Base-by-base conservation (phyloP, 2,329 filamentous ascomycete species). In the Cercospora sesami region DNA sequence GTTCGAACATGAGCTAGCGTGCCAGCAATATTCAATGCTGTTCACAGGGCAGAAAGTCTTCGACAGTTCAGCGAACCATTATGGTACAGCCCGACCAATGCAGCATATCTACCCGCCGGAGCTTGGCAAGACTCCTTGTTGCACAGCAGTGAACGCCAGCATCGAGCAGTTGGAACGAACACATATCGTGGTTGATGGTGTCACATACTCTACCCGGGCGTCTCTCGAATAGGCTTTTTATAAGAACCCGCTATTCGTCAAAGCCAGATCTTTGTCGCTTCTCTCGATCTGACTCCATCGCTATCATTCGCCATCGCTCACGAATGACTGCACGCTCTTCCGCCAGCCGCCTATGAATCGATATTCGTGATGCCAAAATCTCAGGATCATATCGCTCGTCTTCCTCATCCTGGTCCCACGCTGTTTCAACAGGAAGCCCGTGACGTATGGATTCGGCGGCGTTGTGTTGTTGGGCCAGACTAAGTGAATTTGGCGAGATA, bases 1-100 rank as follows among this genome's bases (percentile, higher is more conserved):
- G n/a, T 58, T 58, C 10, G 28, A 18, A 58, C 55, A 58, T 58
- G n/a, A 31, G 28, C 55, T 58, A 33, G 55, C 55, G 55, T 18
- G 9, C n/a, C 55, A n/a, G 48, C 48, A 8, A 53, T 28, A 10
- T 26, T 12, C 10, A 21, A 9, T 5, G 45, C 45, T 1, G 42
- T 23, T 4, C 18, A 12, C 8, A 48, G 18, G 33, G 8, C 21
- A 21, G n/a, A 10, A 9, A 12, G n/a, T 5, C n/a, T 10, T 48
- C 42, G 18, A 48, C 7, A 4, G 42, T 12, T 23, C 4, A 48
- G 10, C 45, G 7, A 2, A n/a, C 6, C 14, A 16, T 7, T 7
- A n/a, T n/a, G 45, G 45, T 51, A 51, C 45, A 12, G 45, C 18
- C 4, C 10, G 21, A 23, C 45, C 45, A 51, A 51, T 51, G 18